Base-by-base conservation (phyloP, 139 green algal genomes). In the Tetradesmus lagerheimii region DNA sequence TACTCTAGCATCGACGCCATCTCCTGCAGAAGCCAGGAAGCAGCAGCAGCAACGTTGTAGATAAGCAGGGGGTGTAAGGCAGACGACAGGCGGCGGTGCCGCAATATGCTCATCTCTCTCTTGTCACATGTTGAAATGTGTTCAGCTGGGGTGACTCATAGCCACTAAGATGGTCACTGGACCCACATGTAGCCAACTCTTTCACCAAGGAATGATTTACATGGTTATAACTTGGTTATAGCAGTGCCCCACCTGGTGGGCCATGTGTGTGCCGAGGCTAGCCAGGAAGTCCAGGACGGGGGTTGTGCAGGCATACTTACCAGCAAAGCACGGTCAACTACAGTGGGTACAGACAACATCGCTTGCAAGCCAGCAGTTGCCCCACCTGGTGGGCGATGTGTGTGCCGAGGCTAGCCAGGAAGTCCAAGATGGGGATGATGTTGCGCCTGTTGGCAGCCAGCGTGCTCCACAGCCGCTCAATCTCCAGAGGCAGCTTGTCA, bases 371-470 rank as follows among this genome's bases (percentile, higher is more conserved):
- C n/a, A n/a, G n/a, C n/a, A n/a, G n/a, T n/a, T 57, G 11, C 11
- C 77, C 0, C 43, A 90, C 89, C 84, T 91, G 90, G 25, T 91
- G 90, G 6, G 89, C 92, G 8, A 88, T 87, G 12, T 92, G 88
- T 38, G 94, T 92, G 12, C 95, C 96, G 71, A 97, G 76, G 90
- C 89, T 91, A 14, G 98, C 90, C 15, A 99, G 74, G 82, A 97
- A 99, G 81, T 98, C 94, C 62, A 99, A 89, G 2, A 97, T 94
- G 62, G 97, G 97, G 37, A 96, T 94, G 78, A 99, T 94, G 91
- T 98, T 99, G 86, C 94, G 90, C 79, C 93, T 93, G 88, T 94
- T 97, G 53, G 37, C 43, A 0, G 95, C 97, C 57, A 71, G 57
- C 23, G 94, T 97, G 45, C 66, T 93, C 97, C 97, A 99, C 74